Evolutionary conservation across 306 rosid species (phyloP).

Genomic region (Fragaria iinumae): DNA sequence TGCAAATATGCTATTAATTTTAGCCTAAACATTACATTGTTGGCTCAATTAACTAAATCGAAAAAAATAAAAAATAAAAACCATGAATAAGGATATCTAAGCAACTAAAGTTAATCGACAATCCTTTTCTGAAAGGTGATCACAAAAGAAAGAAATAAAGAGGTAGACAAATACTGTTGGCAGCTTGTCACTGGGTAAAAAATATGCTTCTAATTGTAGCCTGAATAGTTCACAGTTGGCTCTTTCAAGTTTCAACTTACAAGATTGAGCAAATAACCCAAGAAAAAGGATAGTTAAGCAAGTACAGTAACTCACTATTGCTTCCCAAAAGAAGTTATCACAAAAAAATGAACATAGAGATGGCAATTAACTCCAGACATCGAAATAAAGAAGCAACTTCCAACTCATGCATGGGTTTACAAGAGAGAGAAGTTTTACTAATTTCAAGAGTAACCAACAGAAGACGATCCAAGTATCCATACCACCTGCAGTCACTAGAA

Average conservation of each 20-base stretch:
- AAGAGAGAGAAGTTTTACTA: not conserved
- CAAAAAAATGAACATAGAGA: not conserved
- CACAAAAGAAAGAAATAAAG: not conserved
- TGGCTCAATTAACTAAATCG: not conserved
- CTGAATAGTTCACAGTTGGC: not conserved
- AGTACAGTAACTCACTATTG: not conserved
- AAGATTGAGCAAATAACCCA: not conserved
- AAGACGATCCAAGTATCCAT: not conserved
- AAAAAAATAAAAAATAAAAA: not conserved
- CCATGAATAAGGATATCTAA: not conserved
- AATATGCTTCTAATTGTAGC: constrained; percentile 3
- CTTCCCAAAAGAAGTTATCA: not conserved
- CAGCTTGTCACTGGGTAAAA: not conserved
- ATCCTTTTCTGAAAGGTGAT: not conserved
- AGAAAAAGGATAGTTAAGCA: not conserved
- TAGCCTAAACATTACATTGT: not conserved
- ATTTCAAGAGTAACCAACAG: not conserved
- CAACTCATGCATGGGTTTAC: not conserved
- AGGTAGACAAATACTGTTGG: not conserved
- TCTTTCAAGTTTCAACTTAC: not conserved
- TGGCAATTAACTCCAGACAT: not conserved
- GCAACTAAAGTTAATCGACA: not conserved
- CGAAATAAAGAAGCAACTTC: constrained; percentile 3
- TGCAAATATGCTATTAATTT: not conserved
- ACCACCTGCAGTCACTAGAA: not conserved